phyloP scores from a whole-genome alignment of 2,329 filamentous ascomycete genomes.

The Diaporthe amygdali region DNA sequence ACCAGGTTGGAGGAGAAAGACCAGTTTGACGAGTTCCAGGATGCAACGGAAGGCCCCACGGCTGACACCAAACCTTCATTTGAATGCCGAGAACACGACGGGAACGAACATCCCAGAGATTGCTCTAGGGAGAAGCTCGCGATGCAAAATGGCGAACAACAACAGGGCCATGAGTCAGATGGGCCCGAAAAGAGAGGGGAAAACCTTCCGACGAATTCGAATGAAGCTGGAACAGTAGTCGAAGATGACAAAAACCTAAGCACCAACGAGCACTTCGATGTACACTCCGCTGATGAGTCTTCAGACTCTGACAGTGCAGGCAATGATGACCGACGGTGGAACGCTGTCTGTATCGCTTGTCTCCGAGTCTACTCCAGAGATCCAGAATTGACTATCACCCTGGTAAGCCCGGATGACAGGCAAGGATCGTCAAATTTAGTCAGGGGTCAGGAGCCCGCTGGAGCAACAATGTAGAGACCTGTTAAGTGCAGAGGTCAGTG shows the following conservation, averaged over 20 bases:
- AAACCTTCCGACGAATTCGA: not conserved
- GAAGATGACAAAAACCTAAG: too few species aligned
- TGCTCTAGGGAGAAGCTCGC: not conserved
- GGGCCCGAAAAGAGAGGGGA: not conserved
- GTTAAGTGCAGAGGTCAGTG: not conserved
- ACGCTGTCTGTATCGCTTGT: slow-evolving; percentile 47
- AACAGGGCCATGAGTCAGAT: not conserved
- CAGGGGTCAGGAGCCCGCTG: slow-evolving; percentile 34
- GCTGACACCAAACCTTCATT: not conserved
- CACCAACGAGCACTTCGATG: not conserved
- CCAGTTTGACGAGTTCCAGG: not conserved
- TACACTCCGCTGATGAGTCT: slow-evolving; percentile 14
- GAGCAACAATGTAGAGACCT: slow-evolving; percentile 33
- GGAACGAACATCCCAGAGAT: not conserved
- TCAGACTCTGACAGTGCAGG: slow-evolving; percentile 24
- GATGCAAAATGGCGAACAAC: not conserved
- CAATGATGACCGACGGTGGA: slow-evolving; percentile 39
- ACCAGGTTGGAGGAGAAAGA: not conserved
- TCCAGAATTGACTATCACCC: slow-evolving; percentile 37
- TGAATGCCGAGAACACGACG: not conserved
- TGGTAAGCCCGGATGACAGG: slow-evolving; percentile 38
- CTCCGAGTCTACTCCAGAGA: slow-evolving; percentile 45
- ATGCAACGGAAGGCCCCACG: not conserved
- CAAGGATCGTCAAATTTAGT: slow-evolving; percentile 37
- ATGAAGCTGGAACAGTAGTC: not conserved